phyloP scores from a whole-genome alignment of 352 stramenopile species.

The Aphanomyces euteiches region DNA sequence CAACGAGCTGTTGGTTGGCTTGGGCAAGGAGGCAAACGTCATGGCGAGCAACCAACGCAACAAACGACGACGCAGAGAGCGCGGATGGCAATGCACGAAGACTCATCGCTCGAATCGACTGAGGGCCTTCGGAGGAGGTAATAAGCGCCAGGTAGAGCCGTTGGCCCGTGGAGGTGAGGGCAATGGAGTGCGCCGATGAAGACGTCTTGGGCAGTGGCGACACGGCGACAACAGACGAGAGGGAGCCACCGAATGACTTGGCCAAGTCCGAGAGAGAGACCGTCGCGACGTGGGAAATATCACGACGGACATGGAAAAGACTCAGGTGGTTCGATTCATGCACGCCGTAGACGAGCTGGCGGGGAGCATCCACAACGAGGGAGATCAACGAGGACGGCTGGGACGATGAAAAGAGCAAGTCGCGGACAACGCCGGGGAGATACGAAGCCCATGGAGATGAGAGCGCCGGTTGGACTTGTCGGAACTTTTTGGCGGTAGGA shows the following conservation, averaged over 20 bases:
- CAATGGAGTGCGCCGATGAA: slow-evolving; percentile 85
- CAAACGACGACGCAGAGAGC: background rate
- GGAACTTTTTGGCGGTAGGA: slow-evolving; percentile 7
- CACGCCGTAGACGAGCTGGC: slow-evolving; percentile 89
- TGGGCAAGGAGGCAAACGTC: slow-evolving; percentile 1
- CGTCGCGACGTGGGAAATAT: slow-evolving; percentile 63
- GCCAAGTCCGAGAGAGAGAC: slow-evolving; percentile 51
- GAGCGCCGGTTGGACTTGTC: slow-evolving; percentile 6
- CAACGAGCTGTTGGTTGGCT: slow-evolving; percentile 1
- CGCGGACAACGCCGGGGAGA: slow-evolving; percentile 17
- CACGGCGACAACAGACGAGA: background rate
- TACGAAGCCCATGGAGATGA: slow-evolving; percentile 18
- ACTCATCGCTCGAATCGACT: background rate
- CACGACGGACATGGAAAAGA: slow-evolving; percentile 65
- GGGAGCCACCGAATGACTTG: slow-evolving; percentile 40
- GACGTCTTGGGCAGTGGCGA: slow-evolving; percentile 49
- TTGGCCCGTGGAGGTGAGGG: slow-evolving; percentile 87
- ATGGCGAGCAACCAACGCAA: background rate
- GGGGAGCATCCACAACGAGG: slow-evolving; percentile 83
- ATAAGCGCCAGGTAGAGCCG: slow-evolving; percentile 78
- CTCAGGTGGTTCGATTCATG: slow-evolving; percentile 63
- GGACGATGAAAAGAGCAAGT: slow-evolving; percentile 37
- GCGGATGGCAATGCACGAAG: background rate
- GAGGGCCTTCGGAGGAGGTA: slow-evolving; percentile 51
- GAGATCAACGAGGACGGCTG: slow-evolving; percentile 73